A percentile compares a stretch with the other conserved stretches of the same genome.
Evolutionary conservation across 2,329 filamentous ascomycete genomes (phyloP).

Genomic region (Colletotrichum tofieldiae): DNA sequence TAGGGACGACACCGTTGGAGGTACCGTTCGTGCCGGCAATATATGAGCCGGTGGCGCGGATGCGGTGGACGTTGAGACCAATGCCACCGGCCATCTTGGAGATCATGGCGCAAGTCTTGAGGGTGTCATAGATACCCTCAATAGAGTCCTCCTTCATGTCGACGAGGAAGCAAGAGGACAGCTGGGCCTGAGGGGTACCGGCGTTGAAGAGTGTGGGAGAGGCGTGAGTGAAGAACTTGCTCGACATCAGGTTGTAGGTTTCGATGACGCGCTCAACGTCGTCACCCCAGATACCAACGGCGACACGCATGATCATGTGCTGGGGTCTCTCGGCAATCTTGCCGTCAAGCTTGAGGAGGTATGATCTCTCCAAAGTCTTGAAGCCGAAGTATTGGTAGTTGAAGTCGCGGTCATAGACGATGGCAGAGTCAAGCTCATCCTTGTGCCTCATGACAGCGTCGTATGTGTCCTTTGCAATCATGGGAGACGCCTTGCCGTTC

Average conservation of each 20-base stretch:
- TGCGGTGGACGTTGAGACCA: conserved; percentile 95
- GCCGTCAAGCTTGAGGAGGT: conserved; percentile 93
- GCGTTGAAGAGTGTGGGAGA: conserved; percentile 99
- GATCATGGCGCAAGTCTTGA: conserved; percentile 99
- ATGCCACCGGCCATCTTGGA: conserved; percentile 99
- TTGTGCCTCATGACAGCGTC: conserved; percentile 96
- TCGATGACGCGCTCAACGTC: conserved; percentile 95
- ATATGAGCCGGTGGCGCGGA: conserved; percentile 97
- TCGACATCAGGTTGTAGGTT: conserved; percentile 99
- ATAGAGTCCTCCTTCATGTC: conserved; percentile 99
- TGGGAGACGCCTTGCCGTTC: conserved; percentile 86
- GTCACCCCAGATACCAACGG: conserved; percentile 96
- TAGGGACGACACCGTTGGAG: conserved; percentile 96
- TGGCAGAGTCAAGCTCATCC: conserved; percentile 97
- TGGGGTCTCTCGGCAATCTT: conserved; percentile 98
- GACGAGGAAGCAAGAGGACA: conserved; percentile 98
- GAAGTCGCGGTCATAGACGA: conserved; percentile 99
- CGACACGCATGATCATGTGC: conserved; percentile 99
- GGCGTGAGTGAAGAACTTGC: conserved; percentile 98
- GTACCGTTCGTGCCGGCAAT: conserved; percentile 98
- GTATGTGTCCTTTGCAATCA: conserved; percentile 94
- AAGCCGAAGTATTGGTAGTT: conserved; percentile 99
- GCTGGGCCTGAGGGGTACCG: conserved; percentile 92
- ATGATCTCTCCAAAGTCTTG: conserved; percentile 98
- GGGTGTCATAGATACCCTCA: conserved; percentile 98